Conservation (phyloP, 768 basidiomycete species). For the Brasilioporus rufonigricans region DNA sequence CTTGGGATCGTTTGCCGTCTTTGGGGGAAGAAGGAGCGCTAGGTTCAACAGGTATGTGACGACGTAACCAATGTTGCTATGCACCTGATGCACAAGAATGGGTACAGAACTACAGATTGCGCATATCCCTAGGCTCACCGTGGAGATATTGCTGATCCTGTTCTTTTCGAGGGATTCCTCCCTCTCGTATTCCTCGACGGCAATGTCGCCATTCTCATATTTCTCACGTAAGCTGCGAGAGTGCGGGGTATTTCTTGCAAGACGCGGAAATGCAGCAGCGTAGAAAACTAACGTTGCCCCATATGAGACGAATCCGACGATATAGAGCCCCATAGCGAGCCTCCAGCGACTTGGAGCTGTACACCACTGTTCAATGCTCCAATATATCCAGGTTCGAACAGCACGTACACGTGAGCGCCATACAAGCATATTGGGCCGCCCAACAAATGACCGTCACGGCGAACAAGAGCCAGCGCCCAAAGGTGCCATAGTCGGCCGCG, state of each 20-base stretch:
- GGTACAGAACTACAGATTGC: background rate
- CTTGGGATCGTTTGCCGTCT: constrained; percentile 44
- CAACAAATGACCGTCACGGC: constrained; percentile 72
- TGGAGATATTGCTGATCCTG: constrained; percentile 80
- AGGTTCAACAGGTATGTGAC: constrained; percentile 63
- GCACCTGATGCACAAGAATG: constrained; percentile 43
- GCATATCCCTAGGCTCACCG: constrained; percentile 40
- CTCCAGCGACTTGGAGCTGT: constrained; percentile 67
- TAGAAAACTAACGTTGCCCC: constrained; percentile 83
- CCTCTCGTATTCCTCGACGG: constrained; percentile 60
- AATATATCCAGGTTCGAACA: background rate
- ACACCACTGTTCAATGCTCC: background rate
- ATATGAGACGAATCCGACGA: constrained; percentile 76
- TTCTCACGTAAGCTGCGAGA: constrained; percentile 52
- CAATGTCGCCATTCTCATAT: constrained; percentile 58
- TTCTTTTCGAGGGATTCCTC: constrained; percentile 85
- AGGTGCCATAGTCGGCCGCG: constrained; percentile 38
- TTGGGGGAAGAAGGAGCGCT: constrained; percentile 60
- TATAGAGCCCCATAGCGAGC: constrained; percentile 75
- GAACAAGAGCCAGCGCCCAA: constrained; percentile 79
- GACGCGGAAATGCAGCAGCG: constrained; percentile 72
- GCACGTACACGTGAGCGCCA: constrained; percentile 64
- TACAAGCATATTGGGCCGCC: constrained; percentile 76
- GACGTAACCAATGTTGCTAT: constrained; percentile 77
- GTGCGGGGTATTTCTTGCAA: constrained; percentile 74